phyloP scores from a whole-genome alignment of 768 basidiomycete species.

The Hericium rajendrae region DNA sequence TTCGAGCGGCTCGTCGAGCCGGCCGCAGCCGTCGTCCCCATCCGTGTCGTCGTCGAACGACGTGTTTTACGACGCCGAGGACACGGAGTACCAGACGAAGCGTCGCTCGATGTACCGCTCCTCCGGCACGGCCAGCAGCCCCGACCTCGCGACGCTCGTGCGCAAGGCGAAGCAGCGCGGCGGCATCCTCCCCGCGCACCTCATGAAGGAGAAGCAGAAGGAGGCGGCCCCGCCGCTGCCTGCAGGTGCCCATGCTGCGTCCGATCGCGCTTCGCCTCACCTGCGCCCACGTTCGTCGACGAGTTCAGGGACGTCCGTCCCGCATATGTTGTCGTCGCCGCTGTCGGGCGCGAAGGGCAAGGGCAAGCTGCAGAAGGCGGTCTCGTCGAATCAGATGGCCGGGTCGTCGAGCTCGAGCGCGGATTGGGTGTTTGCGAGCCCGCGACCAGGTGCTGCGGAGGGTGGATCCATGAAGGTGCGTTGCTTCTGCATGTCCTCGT shows the following conservation, averaged over 20 bases:
- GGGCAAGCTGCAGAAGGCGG: conserved; percentile 12
- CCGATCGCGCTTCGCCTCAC: conserved; percentile 7
- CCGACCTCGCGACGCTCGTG: conserved; percentile 81
- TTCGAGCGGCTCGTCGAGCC: conserved; percentile 22
- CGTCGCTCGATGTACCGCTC: conserved; percentile 82
- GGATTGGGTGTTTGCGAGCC: conserved; percentile 41
- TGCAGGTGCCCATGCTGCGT: conserved; percentile 2
- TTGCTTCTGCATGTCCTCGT: conserved; percentile 1
- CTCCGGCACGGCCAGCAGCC: conserved; percentile 83
- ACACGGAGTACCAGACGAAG: conserved; percentile 59
- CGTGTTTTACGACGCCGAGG: conserved; percentile 55
- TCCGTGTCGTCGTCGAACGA: conserved; percentile 49
- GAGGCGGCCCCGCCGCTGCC: conserved; percentile 40
- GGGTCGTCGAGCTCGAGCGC: conserved; percentile 25
- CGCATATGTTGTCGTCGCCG: conserved; percentile 23
- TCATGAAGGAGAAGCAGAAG: conserved; percentile 25
- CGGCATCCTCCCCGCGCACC: conserved; percentile 29
- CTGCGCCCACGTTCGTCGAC: conserved; percentile 36
- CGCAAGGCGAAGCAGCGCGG: conserved; percentile 73
- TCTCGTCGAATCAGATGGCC: background rate
- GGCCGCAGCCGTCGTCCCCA: conserved; percentile 22
- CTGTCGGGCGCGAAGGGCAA: conserved; percentile 21
- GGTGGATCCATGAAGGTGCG: conserved; percentile 40
- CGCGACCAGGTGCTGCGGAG: conserved; percentile 22
- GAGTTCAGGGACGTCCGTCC: conserved; percentile 22